Evolutionary conservation across 179 eudicot genomes (phyloP).

Genomic region (Camellia oleifera): DNA sequence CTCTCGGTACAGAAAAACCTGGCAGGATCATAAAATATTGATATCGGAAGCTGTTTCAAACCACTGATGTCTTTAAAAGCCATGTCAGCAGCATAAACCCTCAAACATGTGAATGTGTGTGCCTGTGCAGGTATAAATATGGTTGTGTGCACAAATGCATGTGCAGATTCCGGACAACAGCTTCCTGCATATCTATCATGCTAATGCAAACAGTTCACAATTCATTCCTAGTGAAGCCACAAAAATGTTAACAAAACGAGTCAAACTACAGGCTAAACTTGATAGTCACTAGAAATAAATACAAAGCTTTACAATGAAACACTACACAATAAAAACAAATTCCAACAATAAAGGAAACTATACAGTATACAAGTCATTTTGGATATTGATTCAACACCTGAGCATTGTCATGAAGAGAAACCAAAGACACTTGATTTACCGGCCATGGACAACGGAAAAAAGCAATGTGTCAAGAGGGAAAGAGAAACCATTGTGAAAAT

Average conservation of each 20-base stretch:
- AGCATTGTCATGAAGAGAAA: background rate
- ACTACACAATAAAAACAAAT: background rate
- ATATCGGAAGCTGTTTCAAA: constrained; percentile 76
- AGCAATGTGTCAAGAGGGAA: background rate
- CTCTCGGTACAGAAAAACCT: constrained; percentile 99
- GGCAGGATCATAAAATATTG: constrained; percentile 64
- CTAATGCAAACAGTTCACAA: background rate
- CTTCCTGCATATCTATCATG: constrained; percentile 40
- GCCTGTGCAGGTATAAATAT: constrained; percentile 14
- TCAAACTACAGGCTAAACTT: background rate
- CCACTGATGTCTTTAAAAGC: constrained; percentile 38
- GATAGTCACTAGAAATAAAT: background rate
- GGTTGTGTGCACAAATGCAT: constrained; percentile 7
- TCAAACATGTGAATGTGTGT: constrained; percentile 14
- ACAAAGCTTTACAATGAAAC: background rate
- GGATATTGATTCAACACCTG: background rate
- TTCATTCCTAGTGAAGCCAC: background rate
- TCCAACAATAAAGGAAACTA: background rate
- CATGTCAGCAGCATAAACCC: constrained; percentile 25
- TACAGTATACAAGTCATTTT: background rate
- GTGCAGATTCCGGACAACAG: constrained; percentile 28
- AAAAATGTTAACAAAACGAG: background rate
- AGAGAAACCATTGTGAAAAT: background rate
- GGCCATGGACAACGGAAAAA: background rate
- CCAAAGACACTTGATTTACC: background rate